Percentiles rank a stretch among this genome's conserved stretches.
phyloP scores from a whole-genome alignment of 495 filamentous ascomycete species.

The Penicillium lagena region DNA sequence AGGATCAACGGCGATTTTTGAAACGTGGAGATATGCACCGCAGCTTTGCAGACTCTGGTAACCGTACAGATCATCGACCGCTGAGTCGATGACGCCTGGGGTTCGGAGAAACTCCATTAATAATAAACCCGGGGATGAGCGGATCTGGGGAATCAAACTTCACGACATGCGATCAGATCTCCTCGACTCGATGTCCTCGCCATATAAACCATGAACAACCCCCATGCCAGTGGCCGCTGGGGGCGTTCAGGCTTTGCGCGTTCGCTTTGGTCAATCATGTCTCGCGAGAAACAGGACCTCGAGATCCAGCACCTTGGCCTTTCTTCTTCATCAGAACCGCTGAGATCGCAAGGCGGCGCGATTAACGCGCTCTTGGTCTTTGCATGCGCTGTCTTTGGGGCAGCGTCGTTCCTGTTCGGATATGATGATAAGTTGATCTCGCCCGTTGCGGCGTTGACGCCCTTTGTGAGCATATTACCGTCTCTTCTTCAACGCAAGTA shows the following conservation, averaged over 20 bases:
- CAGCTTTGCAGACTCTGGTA: too few species aligned
- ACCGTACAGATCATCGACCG: too few species aligned
- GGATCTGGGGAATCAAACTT: not conserved
- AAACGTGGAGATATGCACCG: too few species aligned
- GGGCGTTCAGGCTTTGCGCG: too few species aligned
- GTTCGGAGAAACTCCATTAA: constrained; percentile 13
- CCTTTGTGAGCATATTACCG: constrained; percentile 22
- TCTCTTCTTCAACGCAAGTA: not conserved
- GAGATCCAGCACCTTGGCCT: constrained; percentile 19
- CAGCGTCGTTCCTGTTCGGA: constrained; percentile 32
- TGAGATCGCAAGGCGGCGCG: constrained; percentile 3
- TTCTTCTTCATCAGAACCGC: not conserved
- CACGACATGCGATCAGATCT: too few species aligned
- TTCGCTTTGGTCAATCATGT: too few species aligned
- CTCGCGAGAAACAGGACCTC: not conserved
- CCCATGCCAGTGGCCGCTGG: too few species aligned
- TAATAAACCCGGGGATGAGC: not conserved
- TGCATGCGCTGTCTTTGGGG: constrained; percentile 26
- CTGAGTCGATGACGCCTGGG: constrained; percentile 2
- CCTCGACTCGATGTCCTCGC: not conserved
- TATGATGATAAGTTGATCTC: constrained; percentile 39
- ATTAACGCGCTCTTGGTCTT: constrained; percentile 24
- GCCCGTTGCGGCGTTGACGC: constrained; percentile 25
- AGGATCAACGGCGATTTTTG: not conserved
- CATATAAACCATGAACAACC: not conserved